A percentile compares a stretch with the other conserved stretches of the same genome.
Conservation (phyloP, 305 asterid genomes). For the Fraxinus angustifolia region DNA sequence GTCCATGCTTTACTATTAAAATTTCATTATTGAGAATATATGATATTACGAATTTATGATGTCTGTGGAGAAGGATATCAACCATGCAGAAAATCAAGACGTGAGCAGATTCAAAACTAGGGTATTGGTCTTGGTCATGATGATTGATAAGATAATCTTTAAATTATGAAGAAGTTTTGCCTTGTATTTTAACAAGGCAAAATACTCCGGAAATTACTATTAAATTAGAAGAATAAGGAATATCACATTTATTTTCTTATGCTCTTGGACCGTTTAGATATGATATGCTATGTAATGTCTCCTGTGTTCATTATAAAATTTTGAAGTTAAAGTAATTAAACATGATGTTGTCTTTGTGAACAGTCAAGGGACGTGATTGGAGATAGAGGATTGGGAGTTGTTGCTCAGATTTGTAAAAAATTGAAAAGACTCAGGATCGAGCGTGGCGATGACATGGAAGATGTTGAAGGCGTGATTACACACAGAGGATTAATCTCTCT, state of each 20-base stretch:
- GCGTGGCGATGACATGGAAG: conserved; percentile 83
- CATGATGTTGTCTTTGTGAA: not conserved
- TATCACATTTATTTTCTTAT: not conserved
- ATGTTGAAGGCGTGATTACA: conserved; percentile 30
- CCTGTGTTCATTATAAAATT: not conserved
- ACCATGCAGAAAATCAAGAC: too few relatives aligned
- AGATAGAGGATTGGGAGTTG: conserved; percentile 75
- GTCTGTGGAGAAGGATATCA: too few relatives aligned
- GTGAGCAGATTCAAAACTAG: too few relatives aligned
- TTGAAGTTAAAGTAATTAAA: not conserved
- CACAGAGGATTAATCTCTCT: conserved; percentile 74
- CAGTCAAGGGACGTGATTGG: conserved; percentile 84
- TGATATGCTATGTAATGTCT: not conserved
- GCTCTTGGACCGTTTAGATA: too few relatives aligned
- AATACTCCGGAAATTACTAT: not conserved
- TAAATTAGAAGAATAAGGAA: not conserved
- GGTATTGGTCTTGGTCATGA: too few relatives aligned
- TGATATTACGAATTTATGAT: too few relatives aligned
- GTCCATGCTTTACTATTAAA: too few relatives aligned
- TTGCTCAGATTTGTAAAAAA: conserved; percentile 61
- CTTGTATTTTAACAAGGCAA: not conserved
- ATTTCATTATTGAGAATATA: too few relatives aligned
- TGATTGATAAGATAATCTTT: too few relatives aligned
- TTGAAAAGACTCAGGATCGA: conserved; percentile 79
- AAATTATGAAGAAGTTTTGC: too few relatives aligned